phyloP scores from a whole-genome alignment of 208 protist genomes.

The Wallacemonas sp. region DNA sequence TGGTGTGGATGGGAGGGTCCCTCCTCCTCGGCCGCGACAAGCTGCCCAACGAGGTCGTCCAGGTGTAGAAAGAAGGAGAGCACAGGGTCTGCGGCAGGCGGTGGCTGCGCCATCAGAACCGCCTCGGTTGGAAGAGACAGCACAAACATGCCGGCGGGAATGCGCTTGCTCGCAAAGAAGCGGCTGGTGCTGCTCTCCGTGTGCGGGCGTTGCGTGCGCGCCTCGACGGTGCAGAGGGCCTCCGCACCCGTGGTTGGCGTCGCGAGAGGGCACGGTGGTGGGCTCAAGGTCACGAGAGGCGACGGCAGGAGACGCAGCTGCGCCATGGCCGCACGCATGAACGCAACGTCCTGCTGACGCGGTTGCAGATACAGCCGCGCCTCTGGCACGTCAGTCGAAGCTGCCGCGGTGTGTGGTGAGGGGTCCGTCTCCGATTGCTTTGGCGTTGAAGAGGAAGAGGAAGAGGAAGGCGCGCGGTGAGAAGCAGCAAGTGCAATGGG shows the following conservation, averaged over 20 bases:
- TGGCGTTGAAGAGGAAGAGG: constrained; percentile 6
- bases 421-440: no score
- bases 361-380: constrained; percentile 30
- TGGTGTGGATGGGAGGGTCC: constrained; percentile 42
- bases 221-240: background rate
- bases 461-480: background rate
- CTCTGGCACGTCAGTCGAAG: background rate
- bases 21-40: constrained; percentile 51
- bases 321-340: constrained; percentile 41
- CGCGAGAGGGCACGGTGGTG: constrained; percentile 13
- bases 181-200: constrained; percentile 36
- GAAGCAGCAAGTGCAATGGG: no score
- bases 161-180: constrained; percentile 60
- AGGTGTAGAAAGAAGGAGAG: constrained; percentile 74
- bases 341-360: constrained; percentile 42
- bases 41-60: constrained; percentile 75
- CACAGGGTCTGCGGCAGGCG: constrained; percentile 46
- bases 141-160: constrained; percentile 77
- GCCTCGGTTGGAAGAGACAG: constrained; percentile 72
- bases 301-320: constrained; percentile 58
- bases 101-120: constrained; percentile 67
- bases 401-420: constrained; percentile 1
- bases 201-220: constrained; percentile 8
- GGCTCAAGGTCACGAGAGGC: constrained; percentile 62
- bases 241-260: background rate